phyloP scores from a whole-genome alignment of 192 early-diverging fungal genomes.

The Backusella luteola region DNA sequence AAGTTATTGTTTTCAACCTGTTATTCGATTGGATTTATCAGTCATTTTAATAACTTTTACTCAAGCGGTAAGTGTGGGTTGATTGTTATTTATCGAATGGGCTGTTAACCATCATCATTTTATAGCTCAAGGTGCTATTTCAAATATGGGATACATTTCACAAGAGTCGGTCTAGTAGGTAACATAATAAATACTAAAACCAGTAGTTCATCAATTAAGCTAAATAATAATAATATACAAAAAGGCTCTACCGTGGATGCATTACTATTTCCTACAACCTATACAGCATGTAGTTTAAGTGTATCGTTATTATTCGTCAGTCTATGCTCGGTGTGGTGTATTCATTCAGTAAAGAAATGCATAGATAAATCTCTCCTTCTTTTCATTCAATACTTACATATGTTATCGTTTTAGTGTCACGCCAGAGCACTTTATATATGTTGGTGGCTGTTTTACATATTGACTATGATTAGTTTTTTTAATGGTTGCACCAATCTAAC shows the following conservation, averaged over 20 bases:
- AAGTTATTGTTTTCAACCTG: neutral
- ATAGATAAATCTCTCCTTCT: neutral
- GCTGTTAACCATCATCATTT: neutral
- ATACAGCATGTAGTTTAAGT: slow-evolving; percentile 9
- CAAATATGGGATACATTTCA: slow-evolving; percentile 11
- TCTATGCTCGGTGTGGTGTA: neutral
- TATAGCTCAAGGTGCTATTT: neutral
- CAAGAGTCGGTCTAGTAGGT: neutral
- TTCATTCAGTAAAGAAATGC: neutral
- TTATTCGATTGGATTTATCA: neutral
- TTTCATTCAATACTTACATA: neutral
- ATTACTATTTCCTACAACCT: slow-evolving; percentile 8
- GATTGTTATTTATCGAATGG: neutral
- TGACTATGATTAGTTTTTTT: slow-evolving; percentile 6
- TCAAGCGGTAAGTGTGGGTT: neutral
- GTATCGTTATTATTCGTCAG: neutral
- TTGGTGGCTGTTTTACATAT: slow-evolving; percentile 10
- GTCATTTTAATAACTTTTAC: slow-evolving; percentile 6
- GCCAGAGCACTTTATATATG: neutral
- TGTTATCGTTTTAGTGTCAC: neutral
- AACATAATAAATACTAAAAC: slow-evolving; percentile 1
- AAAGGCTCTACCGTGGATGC: neutral
- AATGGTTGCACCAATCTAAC: slow-evolving; percentile 4
- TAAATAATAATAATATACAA: neutral
- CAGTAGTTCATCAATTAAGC: neutral